Base-by-base conservation (phyloP, 495 filamentous ascomycete genomes). In the Gamarada debralockiae region DNA sequence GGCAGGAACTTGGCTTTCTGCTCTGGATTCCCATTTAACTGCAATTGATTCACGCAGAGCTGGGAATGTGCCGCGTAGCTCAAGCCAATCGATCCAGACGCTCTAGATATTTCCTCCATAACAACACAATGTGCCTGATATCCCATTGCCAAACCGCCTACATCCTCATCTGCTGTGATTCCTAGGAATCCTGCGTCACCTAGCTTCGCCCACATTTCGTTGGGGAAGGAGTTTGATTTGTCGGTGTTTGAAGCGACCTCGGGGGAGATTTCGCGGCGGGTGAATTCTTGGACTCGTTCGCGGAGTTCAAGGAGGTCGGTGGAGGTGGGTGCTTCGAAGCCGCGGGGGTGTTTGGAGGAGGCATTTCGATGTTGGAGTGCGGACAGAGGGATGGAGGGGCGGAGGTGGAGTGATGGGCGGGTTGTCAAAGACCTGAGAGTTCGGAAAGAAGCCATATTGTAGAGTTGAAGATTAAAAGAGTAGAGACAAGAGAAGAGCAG, bases 111-210 rank as follows among this genome's bases (percentile, higher is more conserved):
- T 72, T 97, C 93, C 66, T 98, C 93, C 87, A 98, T 92, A 9
- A 97, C 89, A 3, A 95, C 74, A 66, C 92, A 97, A 64, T 98
- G 93, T 24, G 95, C 95, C 68, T 98, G 95, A 70, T 98, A 98
- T 33, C 93, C 93, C 80, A 97, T 83, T 3, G 78, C 88, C 47
- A 97, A 67, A 3, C 93, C 93, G 36, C 93, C 95, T 47, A 92
- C 92, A 37, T 91, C 86, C 67, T 97, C 92, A 67, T 96, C 90
- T 13, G 89, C 95, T 0, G 93, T 98, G 57, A 97, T 86, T 36
- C 93, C 93, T 17, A 98, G 79, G 50, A 97, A 86, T 3, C 90
- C 95, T 38, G 93, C 93, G 55, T 89, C 83, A 21, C 93, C 93
- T 18, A 98, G 72, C 68, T 96, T 97, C 68, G 78, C 75, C 93